Evolutionary conservation across 208 protist species (phyloP).

Genomic region (Angomonas ambiguus): DNA sequence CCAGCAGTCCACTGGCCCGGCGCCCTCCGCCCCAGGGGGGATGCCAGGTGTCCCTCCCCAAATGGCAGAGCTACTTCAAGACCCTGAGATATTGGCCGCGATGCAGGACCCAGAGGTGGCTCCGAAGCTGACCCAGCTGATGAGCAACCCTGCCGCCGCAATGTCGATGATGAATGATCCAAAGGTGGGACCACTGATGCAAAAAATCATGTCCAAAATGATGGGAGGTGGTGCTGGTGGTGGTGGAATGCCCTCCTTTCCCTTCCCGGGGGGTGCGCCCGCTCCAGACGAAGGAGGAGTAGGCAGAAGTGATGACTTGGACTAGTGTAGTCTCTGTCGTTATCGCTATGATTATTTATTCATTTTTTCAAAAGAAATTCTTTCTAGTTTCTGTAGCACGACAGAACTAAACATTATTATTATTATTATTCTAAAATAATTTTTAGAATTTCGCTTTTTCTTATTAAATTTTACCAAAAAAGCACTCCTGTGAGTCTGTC

Average conservation of each 20-base stretch:
- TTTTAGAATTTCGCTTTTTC: background rate
- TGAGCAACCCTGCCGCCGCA: conserved; percentile 65
- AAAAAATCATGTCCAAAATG: conserved; percentile 74
- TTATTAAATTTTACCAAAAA: too few species aligned
- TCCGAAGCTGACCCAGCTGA: conserved; percentile 43
- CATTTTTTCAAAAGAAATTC: background rate
- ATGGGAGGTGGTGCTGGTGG: conserved; percentile 46
- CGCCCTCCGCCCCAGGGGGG: conserved; percentile 13
- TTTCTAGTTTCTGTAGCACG: background rate
- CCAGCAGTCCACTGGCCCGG: conserved; percentile 17
- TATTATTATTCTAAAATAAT: background rate
- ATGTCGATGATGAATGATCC: conserved; percentile 70
- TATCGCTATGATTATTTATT: background rate
- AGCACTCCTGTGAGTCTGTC: too few species aligned
- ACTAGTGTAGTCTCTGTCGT: conserved; percentile 7
- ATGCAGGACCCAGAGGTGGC: conserved; percentile 77
- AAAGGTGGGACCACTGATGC: conserved; percentile 66
- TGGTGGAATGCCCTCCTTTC: conserved; percentile 37
- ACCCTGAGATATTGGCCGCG: conserved; percentile 55
- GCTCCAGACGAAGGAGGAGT: conserved; percentile 12
- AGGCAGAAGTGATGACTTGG: conserved; percentile 14
- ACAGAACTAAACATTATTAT: too few species aligned
- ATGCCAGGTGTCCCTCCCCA: conserved; percentile 39
- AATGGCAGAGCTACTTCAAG: conserved; percentile 29
- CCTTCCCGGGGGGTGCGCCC: conserved; percentile 22